Evolutionary conservation across 2,329 filamentous ascomycete species (phyloP), one percentile per base, ranked within the genome.

Genomic region (Epicoccum sorghinum): DNA sequence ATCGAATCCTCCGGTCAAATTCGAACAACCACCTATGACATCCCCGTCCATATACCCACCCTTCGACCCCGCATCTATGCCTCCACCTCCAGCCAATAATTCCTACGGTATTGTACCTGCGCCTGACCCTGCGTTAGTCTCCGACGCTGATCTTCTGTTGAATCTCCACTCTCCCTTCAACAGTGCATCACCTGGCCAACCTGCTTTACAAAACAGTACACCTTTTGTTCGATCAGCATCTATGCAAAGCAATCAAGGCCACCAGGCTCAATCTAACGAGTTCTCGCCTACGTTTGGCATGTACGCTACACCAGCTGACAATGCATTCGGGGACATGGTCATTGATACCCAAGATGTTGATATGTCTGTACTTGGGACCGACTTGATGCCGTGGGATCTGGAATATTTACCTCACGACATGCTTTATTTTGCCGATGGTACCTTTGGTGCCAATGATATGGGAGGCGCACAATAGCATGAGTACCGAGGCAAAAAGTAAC

Each of bases 271-370:
- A 7, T 12, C 42, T 9, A 47, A 22, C 33, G 53, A 56, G 2
- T 66, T 71, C 12, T 69, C 70, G 1, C 62, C 70, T 1, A 63
- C 64, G 3, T 66, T 68, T 38, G 49, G 48, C 29, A 62, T 61
- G 7, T 72, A 69, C 32, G 56, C 66, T 3, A 65, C 61, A 3
- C 63, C 66, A 2, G 61, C 65, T 6, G 64, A 73, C 22, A 63
- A 62, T 5, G 62, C 72, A 1, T 72, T 80, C 41, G 75, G 76
- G 4, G 76, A 80, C 53, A 88, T 92, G 75, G 86, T 89, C 57
- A 90, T 93, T 60, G 86, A 91, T 68, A 88, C 85, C 55, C 89
- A 90, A 59, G 89, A 93, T 60, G 85, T 93, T 30, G 89, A 93
- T 59, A 88, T 93, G 79, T 85, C 83, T 23, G 78, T 84, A 4